These are phyloP conservation scores for Camellia oleifera DNA, from an alignment of 179 eudicot species.

Conservation along the genomic window DNA sequence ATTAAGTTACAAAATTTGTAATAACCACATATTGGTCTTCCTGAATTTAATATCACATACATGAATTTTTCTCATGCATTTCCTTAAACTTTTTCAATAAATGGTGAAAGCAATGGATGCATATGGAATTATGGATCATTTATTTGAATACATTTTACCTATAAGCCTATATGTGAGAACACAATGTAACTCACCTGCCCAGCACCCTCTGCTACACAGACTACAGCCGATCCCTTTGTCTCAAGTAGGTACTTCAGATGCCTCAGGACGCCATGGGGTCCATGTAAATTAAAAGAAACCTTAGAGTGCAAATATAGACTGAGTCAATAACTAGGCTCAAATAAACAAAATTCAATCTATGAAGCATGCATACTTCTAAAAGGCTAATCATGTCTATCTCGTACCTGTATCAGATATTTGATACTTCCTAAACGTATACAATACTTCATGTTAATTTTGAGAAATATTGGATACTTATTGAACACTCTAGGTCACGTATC, in stretches of 20 bases:
- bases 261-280: constrained; percentile 87
- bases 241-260: constrained; percentile 85
- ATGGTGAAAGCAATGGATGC: no score
- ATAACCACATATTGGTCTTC: background rate
- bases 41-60: constrained; percentile 1
- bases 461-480: no score
- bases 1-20: background rate
- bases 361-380: no score
- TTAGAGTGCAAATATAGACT: constrained; percentile 16
- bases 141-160: no score
- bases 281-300: constrained; percentile 89
- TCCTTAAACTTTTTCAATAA: no score
- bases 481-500: no score
- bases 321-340: constrained; percentile 5
- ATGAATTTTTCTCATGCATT: no score
- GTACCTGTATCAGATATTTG: no score
- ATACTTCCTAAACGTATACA: no score
- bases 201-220: constrained; percentile 99
- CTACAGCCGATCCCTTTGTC: constrained; percentile 95
- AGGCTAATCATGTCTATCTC: no score
- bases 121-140: no score
- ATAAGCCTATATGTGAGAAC: background rate
- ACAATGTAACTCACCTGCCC: constrained; percentile 68
- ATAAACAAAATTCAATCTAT: background rate
- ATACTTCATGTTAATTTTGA: no score